Base-by-base conservation (phyloP, 2,329 filamentous ascomycete species). In the Sclerotinia sclerotiorum region DNA sequence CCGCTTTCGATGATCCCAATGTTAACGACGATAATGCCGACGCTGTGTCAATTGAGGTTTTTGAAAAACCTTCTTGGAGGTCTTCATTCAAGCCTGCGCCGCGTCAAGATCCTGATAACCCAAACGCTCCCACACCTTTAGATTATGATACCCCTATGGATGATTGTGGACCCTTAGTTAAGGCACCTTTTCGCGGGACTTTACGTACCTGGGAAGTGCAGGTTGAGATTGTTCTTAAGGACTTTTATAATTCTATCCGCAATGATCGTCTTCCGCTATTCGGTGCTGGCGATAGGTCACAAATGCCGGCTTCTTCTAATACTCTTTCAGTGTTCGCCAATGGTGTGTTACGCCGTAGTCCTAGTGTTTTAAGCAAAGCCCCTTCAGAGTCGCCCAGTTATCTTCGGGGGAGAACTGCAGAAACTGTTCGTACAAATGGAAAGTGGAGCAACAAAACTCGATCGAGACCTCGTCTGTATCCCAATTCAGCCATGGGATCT, bases 351-450 rank as follows among this genome's bases (percentile, higher is more conserved):
- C 93, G 93, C 77, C 89, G 95, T 57, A 93, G 88, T 54, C 94
- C 94, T 0, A 97, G 94, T 76, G 92, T 95, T 7, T 84, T 98
- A 69, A 97, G 94, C 83, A 97, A 97, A 80, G 88, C 93, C 42
- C 93, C 93, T 0, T 98, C 95, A 0, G 95, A 98, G 73, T 88
- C 87, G 66, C 86, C 87, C 69, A 84, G 85, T 68, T 91, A 90
- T 69, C 79, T 84, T 24, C 88, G 93, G 65, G 92, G 91, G n/a
- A 86, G 35, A 91, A 96, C 73, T 82, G 85, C 75, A 81, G 87
- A 71, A n/a, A 75, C 74, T 13, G 72, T 76, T 1, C 75, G 77
- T 76, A 79, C 69, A 72, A 79, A 72, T 82, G 85, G 69, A 0
- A 89, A 88, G 65, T 98, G 93, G 91, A 86, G 88, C 56, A 92